Conservation (phyloP, 768 basidiomycete species). For the Mycena indigotica region DNA sequence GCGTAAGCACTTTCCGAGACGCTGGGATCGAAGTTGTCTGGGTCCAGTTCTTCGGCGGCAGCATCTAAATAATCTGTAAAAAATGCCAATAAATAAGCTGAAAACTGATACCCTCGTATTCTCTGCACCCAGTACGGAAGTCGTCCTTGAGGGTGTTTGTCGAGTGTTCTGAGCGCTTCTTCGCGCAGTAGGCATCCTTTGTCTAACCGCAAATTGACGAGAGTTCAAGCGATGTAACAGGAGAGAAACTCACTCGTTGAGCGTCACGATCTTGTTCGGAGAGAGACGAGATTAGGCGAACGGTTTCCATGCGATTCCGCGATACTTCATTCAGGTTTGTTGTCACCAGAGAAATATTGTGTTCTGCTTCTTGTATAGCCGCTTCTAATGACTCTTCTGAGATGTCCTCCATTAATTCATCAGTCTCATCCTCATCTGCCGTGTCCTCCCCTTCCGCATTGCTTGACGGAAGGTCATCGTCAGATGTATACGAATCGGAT, state of each 20-base stretch:
- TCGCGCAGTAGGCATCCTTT: slow-evolving; percentile 63
- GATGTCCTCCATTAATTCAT: slow-evolving; percentile 33
- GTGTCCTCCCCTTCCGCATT: neutral
- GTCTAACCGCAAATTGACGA: no score
- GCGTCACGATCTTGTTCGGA: slow-evolving; percentile 47
- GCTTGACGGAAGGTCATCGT: slow-evolving; percentile 27
- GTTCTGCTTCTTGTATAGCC: slow-evolving; percentile 47
- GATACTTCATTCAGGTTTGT: slow-evolving; percentile 40
- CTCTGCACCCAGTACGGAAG: slow-evolving; percentile 59
- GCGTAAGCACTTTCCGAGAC: slow-evolving; percentile 57
- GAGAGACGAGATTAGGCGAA: slow-evolving; percentile 35
- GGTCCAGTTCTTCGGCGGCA: slow-evolving; percentile 58
- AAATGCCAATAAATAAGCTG: neutral
- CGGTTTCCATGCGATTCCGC: slow-evolving; percentile 37
- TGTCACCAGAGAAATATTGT: slow-evolving; percentile 41
- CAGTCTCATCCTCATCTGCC: slow-evolving; percentile 19
- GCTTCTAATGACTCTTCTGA: slow-evolving; percentile 48
- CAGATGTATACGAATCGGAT: slow-evolving; percentile 25
- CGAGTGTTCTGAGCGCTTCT: slow-evolving; percentile 47
- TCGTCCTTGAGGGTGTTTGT: slow-evolving; percentile 59
- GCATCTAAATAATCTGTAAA: no score
- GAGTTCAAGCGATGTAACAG: no score
- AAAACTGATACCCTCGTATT: slow-evolving; percentile 53
- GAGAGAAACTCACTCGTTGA: slow-evolving; percentile 42
- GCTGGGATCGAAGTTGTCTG: slow-evolving; percentile 56